Conservation (phyloP, 2,329 filamentous ascomycete species). For the Lizonia empirigonia region DNA sequence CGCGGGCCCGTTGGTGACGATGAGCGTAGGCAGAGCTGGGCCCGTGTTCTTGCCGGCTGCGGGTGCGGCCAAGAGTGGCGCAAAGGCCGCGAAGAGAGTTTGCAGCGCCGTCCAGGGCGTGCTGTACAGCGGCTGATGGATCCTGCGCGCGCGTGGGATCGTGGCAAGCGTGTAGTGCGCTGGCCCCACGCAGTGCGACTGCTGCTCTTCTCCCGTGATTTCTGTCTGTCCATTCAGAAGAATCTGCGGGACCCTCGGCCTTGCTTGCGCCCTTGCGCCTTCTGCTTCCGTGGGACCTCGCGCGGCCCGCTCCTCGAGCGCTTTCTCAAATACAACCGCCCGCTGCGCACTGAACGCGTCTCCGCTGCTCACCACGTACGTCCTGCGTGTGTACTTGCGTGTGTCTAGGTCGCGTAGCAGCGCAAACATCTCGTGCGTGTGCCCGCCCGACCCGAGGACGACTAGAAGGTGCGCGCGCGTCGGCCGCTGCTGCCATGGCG, state of each 20-base stretch:
- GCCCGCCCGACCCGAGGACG: constrained; percentile 89
- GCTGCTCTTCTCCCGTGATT: constrained; percentile 5
- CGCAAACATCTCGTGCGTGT: constrained; percentile 92
- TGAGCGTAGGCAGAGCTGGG: constrained; percentile 52
- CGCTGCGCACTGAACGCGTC: constrained; percentile 73
- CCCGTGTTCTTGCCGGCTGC: constrained; percentile 21
- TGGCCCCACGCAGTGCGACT: constrained; percentile 22
- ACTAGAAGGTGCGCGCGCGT: constrained; percentile 69
- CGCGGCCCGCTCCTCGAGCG: constrained; percentile 28
- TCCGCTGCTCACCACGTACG: constrained; percentile 79
- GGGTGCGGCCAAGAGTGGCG: constrained; percentile 54
- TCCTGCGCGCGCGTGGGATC: constrained; percentile 76
- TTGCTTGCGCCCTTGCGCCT: not conserved
- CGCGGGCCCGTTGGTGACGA: constrained; percentile 87
- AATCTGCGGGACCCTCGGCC: not conserved
- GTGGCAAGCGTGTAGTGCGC: constrained; percentile 66
- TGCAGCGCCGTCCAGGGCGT: constrained; percentile 71
- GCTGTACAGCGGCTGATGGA: constrained; percentile 80
- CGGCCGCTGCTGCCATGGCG: constrained; percentile 31
- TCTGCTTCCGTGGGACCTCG: constrained; percentile 3
- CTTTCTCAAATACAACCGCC: constrained; percentile 67
- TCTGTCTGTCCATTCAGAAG: not conserved
- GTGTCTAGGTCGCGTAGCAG: constrained; percentile 69
- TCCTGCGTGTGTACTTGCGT: constrained; percentile 64
- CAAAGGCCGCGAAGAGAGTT: constrained; percentile 68